A percentile compares a stretch with the other conserved stretches of the same genome.
These are phyloP conservation scores for Telopea speciosissima DNA, from an alignment of 177 flowering plant genomes.

Conservation along the genomic window DNA sequence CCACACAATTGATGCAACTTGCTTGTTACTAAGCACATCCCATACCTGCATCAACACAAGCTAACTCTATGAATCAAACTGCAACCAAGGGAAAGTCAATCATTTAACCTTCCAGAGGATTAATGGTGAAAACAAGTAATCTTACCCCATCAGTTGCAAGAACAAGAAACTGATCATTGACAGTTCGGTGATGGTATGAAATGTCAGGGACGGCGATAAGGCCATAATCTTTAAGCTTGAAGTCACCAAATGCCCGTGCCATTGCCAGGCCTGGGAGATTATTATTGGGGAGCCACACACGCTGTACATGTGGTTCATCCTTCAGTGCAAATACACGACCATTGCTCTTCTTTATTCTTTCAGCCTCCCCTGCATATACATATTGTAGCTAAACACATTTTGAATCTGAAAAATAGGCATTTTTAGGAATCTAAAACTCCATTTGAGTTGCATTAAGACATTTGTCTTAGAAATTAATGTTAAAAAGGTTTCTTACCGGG, in stretches of 20 bases:
- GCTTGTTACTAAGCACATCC: conserved; percentile 69
- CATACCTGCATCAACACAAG: conserved; percentile 41
- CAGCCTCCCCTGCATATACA: conserved; percentile 56
- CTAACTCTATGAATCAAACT: background rate
- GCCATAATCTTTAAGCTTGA: conserved; percentile 59
- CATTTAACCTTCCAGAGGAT: background rate
- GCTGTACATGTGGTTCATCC: conserved; percentile 52
- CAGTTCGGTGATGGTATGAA: conserved; percentile 37
- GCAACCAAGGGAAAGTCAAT: background rate
- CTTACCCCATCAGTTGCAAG: conserved; percentile 87
- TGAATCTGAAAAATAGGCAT: too few species aligned
- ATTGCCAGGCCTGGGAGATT: conserved; percentile 79
- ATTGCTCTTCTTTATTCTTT: conserved; percentile 54
- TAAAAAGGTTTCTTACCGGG: conserved; percentile 38
- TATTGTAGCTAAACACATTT: too few species aligned
- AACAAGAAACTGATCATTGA: conserved; percentile 57
- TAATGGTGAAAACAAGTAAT: too few species aligned
- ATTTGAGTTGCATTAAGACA: background rate
- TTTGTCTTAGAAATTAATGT: background rate
- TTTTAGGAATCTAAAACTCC: background rate
- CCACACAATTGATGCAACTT: conserved; percentile 55
- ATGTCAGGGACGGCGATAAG: conserved; percentile 60
- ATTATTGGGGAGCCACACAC: conserved; percentile 75
- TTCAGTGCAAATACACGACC: conserved; percentile 59
- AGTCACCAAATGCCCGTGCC: conserved; percentile 81